Evolutionary conservation across 2,329 filamentous ascomycete species (phyloP).

Genomic region (Sporothrix variecibatus): DNA sequence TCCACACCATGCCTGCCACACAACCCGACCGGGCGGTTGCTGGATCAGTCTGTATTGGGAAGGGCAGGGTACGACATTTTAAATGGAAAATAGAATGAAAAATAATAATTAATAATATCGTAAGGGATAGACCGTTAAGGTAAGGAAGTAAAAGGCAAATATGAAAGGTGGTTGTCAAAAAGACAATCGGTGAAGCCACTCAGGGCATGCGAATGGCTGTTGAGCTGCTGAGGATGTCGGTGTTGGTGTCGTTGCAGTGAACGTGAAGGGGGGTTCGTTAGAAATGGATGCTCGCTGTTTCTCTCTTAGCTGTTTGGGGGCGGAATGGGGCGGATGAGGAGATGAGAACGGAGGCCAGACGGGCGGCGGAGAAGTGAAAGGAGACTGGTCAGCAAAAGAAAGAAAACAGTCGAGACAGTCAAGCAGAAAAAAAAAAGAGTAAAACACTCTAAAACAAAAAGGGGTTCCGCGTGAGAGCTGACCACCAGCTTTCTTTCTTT

Average conservation of each 20-base stretch:
- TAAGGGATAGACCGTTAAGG: not conserved
- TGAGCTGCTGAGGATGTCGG: not conserved
- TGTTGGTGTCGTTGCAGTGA: not conserved
- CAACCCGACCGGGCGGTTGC: slow-evolving; percentile 14
- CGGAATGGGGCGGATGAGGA: not conserved
- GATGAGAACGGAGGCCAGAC: not conserved
- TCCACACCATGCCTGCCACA: not conserved
- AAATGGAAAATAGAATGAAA: not conserved
- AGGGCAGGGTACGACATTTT: not conserved
- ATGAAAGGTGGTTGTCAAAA: not conserved
- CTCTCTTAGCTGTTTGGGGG: not conserved
- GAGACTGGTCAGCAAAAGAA: not conserved
- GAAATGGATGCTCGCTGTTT: not conserved
- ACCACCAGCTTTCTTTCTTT: not conserved
- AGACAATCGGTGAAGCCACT: not conserved
- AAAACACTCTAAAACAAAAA: slow-evolving; percentile 7
- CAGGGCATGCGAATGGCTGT: not conserved
- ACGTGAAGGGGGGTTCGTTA: not conserved
- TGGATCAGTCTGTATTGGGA: not conserved
- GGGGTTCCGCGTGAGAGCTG: not conserved
- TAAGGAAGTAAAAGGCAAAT: not conserved
- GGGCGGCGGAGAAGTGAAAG: not conserved
- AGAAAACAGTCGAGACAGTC: not conserved
- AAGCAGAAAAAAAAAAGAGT: not conserved
- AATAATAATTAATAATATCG: not conserved